Evolutionary conservation across 768 basidiomycete species (phyloP).

Genomic region (Mycena vitilis): DNA sequence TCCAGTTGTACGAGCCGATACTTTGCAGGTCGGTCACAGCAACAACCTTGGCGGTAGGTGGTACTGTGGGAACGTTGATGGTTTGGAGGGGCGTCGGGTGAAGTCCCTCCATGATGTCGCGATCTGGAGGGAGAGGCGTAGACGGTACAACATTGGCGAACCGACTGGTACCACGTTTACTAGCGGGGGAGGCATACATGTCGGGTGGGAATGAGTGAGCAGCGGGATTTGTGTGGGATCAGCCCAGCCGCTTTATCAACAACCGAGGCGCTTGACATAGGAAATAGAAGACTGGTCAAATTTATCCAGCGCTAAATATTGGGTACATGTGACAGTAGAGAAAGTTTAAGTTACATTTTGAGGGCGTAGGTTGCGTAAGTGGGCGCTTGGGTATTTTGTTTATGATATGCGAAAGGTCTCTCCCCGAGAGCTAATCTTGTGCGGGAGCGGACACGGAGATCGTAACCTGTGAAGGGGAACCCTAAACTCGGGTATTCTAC

Average conservation of each 20-base stretch:
- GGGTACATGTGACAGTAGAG: background rate
- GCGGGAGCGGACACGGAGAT: too few relatives aligned
- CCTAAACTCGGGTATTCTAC: too few relatives aligned
- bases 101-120: slow-evolving; percentile 52
- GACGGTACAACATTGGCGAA: slow-evolving; percentile 26
- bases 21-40: slow-evolving; percentile 53
- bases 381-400: background rate
- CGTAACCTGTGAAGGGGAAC: too few relatives aligned
- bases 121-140: slow-evolving; percentile 45
- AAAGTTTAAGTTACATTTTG: background rate
- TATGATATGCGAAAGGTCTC: too few relatives aligned
- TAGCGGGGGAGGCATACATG: slow-evolving; percentile 1
- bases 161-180: slow-evolving; percentile 15
- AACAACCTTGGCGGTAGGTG: slow-evolving; percentile 44
- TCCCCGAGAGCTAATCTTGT: too few relatives aligned
- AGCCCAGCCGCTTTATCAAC: background rate
- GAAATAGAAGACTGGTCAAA: background rate
- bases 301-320: background rate
- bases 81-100: slow-evolving; percentile 41
- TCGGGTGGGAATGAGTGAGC: background rate
- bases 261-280: background rate
- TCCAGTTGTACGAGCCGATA: slow-evolving; percentile 68
- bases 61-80: slow-evolving; percentile 38
- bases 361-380: background rate
- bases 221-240: too few relatives aligned